Evolutionary conservation across 345 rosid genomes (phyloP).

Genomic region (Boechera stricta): DNA sequence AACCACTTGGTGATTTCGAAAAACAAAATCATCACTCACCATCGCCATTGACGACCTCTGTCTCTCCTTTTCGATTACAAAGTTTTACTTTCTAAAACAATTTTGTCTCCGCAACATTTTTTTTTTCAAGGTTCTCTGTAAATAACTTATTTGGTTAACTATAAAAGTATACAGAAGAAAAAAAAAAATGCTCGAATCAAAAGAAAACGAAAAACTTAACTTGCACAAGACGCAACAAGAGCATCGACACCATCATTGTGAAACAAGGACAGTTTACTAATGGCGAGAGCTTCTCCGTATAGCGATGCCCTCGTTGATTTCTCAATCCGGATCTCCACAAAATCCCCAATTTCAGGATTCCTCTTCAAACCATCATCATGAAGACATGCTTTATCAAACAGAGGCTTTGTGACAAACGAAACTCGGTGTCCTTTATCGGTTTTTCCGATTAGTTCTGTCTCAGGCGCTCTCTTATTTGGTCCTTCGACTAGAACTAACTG

Average conservation of each 20-base stretch:
- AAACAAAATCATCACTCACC: constrained; percentile 17
- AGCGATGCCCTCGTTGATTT: constrained; percentile 79
- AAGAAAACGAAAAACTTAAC: constrained; percentile 41
- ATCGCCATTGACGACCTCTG: constrained; percentile 16
- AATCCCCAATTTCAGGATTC: constrained; percentile 73
- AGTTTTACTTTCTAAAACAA: too few species aligned
- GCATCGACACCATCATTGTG: constrained; percentile 50
- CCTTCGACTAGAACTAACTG: constrained; percentile 91
- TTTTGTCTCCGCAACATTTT: too few species aligned
- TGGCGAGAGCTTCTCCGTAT: constrained; percentile 75
- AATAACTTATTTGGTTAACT: neutral
- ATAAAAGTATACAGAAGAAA: constrained; percentile 16
- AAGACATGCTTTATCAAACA: constrained; percentile 48
- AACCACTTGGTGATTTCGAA: constrained; percentile 15
- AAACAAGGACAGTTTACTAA: constrained; percentile 72
- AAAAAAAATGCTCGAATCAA: neutral
- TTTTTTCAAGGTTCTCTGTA: neutral
- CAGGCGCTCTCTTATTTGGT: constrained; percentile 89
- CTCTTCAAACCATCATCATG: constrained; percentile 38
- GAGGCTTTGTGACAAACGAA: constrained; percentile 55
- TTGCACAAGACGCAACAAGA: constrained; percentile 54
- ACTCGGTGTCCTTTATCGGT: constrained; percentile 87
- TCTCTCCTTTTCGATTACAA: neutral
- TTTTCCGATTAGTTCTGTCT: constrained; percentile 84
- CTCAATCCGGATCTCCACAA: constrained; percentile 69